Evolutionary conservation across 768 basidiomycete genomes (phyloP), one percentile per base, ranked within the genome.

Genomic region (Galerina marginata): DNA sequence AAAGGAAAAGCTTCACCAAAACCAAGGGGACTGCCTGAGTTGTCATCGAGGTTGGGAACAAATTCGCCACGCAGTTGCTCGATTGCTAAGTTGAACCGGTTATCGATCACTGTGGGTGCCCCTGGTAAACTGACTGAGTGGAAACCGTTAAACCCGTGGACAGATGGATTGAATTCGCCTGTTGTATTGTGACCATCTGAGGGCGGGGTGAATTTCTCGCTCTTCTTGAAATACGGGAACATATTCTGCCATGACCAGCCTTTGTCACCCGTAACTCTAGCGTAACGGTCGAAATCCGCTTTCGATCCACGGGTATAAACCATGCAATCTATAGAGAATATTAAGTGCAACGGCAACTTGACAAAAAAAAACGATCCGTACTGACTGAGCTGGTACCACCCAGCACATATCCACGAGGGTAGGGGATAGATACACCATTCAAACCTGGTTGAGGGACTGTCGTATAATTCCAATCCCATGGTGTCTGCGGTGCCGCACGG

Each of bases 271-370:
- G 77, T 74, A 14, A 81, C 72, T 2, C 66, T 48, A 0, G 83
- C 84, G 67, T 80, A 85, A 53, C 84, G 80, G 62, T 88, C 82
- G 59, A 80, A 89, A 60, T 87, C 86, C 14, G 75, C 75, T 6
- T 59, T 63, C 2, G 75, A 69, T 4, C 77, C 77, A 7, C 74
- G 69, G 2, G 74, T 75, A 50, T 74, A 77, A 2, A 67, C 65
- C 63, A 71, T 47, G 38, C 64, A 69, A 48, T 74, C 72, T 74
- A 46, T 2, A 29, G 14, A 43, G 45, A 25, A 26, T 16, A 14
- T 16, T n/a, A 1, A 4, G 46, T 7, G 15, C 20, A 12, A 20
- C 2, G 12, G 15, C 12, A 58, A 56, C 57, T 71, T 66, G 2
- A 15, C 23, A 3, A 43, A 16, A 37, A 25, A 9, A 23, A 12